Evolutionary conservation across 2,329 filamentous ascomycete species (phyloP).

Genomic region (Raffaelea ambrosiae): DNA sequence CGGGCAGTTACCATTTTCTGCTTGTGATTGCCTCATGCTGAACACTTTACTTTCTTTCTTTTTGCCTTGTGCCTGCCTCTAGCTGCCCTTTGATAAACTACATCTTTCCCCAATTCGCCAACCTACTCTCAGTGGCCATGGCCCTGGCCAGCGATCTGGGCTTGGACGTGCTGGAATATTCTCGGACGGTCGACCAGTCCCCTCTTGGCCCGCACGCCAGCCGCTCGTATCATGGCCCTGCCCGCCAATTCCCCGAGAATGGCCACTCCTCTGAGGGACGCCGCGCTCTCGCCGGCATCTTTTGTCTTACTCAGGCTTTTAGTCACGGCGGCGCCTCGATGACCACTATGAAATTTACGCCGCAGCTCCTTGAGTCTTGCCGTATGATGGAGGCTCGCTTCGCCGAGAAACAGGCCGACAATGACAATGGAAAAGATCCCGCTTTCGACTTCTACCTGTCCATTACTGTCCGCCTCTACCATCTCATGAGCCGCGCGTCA

Average conservation of each 20-base stretch:
- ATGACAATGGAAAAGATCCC: not conserved
- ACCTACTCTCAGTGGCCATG: conserved; percentile 13
- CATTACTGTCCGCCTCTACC: conserved; percentile 11
- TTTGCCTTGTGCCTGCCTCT: not conserved
- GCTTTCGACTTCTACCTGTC: conserved; percentile 10
- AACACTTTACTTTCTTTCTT: not conserved
- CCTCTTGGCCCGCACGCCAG: conserved; percentile 10
- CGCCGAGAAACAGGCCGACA: not conserved
- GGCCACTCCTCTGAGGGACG: conserved; percentile 27
- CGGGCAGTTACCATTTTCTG: no score
- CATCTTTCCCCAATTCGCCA: conserved; percentile 12
- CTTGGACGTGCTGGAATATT: conserved; percentile 12
- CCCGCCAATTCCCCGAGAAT: conserved; percentile 1
- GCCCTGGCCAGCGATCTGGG: conserved; percentile 15
- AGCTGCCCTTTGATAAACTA: conserved; percentile 13
- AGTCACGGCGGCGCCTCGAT: conserved; percentile 14
- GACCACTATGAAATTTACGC: conserved; percentile 35
- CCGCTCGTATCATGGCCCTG: conserved; percentile 8
- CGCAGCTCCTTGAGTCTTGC: conserved; percentile 13
- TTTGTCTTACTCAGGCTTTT: conserved; percentile 27
- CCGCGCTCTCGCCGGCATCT: conserved; percentile 32
- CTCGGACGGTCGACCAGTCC: conserved; percentile 3
- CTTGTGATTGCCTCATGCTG: no score
- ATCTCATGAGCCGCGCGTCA: conserved; percentile 11
- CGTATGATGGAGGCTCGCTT: conserved; percentile 8